A percentile compares a stretch with the other conserved stretches of the same genome.
phyloP scores from a whole-genome alignment of 2,329 filamentous ascomycete genomes.

The Onygenales sp. region DNA sequence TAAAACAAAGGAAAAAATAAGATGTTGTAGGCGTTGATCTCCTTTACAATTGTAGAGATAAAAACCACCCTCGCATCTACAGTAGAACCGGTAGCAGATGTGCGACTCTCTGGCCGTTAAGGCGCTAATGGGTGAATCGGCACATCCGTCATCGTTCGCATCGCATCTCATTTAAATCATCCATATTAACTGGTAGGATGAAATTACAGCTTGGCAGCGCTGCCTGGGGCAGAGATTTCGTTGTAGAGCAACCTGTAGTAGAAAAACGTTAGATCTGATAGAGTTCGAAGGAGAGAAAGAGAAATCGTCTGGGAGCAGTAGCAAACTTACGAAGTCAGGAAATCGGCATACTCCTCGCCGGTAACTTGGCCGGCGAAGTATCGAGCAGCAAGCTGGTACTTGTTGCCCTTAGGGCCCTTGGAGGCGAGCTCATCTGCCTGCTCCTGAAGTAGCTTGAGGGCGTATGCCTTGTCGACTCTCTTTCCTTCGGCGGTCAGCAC shows the following conservation, averaged over 20 bases:
- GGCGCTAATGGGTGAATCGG: no score
- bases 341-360: conserved; percentile 95
- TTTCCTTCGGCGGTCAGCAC: conserved; percentile 77
- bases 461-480: conserved; percentile 86
- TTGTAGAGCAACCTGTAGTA: conserved; percentile 67
- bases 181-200: not conserved
- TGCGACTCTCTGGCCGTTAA: no score
- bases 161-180: no score
- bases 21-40: no score
- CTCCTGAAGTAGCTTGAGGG: conserved; percentile 77
- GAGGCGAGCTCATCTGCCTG: conserved; percentile 64
- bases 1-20: no score
- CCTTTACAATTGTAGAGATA: no score
- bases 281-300: conserved; percentile 10
- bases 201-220: conserved; percentile 50
- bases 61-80: no score
- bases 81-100: no score
- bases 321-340: conserved; percentile 66
- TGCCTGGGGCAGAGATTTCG: conserved; percentile 67
- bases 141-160: no score
- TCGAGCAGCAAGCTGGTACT: conserved; percentile 79
- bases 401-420: conserved; percentile 78
- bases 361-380: conserved; percentile 92
- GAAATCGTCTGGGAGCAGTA: conserved; percentile 9
- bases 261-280: conserved; percentile 11